Evolutionary conservation across 1,284 basidiomycete genomes (phyloP).

Genomic region (Apiotrichum porosum): DNA sequence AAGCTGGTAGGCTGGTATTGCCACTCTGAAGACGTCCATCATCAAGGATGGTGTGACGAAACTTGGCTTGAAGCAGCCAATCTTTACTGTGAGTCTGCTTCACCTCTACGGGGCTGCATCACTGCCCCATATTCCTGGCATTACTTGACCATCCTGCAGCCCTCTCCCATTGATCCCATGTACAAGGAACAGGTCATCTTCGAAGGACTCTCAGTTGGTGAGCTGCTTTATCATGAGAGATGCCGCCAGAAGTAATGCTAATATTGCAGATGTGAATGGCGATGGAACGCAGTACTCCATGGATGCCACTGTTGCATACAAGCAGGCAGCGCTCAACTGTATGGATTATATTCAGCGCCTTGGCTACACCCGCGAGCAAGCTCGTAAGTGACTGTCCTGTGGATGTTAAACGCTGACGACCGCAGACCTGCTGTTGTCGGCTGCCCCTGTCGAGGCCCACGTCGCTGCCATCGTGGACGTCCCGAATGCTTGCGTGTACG

Average conservation of each 20-base stretch:
- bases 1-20: constrained; percentile 1
- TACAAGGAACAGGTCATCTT: constrained; percentile 14
- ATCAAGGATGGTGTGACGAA: constrained; percentile 7
- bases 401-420: background rate
- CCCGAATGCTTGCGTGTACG: constrained; percentile 70
- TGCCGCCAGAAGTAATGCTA: too few relatives aligned
- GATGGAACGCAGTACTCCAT: constrained; percentile 12
- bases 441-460: constrained; percentile 66
- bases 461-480: constrained; percentile 70
- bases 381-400: constrained; percentile 52
- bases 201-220: constrained; percentile 5
- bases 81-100: background rate
- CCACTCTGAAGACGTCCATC: constrained; percentile 5
- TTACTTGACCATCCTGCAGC: background rate
- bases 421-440: constrained; percentile 64
- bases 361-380: constrained; percentile 57
- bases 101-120: background rate
- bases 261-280: constrained; percentile 12
- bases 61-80: constrained; percentile 12
- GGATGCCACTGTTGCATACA: constrained; percentile 52
- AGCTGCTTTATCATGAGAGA: too few relatives aligned
- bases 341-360: constrained; percentile 60
- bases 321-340: constrained; percentile 69
- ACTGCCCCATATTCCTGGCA: constrained; percentile 10
- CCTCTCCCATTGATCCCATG: constrained; percentile 16